A percentile compares a stretch with the other conserved stretches of the same genome.
Evolutionary conservation across 768 basidiomycete genomes (phyloP).

Genomic region (Phlebiopsis gigantea): DNA sequence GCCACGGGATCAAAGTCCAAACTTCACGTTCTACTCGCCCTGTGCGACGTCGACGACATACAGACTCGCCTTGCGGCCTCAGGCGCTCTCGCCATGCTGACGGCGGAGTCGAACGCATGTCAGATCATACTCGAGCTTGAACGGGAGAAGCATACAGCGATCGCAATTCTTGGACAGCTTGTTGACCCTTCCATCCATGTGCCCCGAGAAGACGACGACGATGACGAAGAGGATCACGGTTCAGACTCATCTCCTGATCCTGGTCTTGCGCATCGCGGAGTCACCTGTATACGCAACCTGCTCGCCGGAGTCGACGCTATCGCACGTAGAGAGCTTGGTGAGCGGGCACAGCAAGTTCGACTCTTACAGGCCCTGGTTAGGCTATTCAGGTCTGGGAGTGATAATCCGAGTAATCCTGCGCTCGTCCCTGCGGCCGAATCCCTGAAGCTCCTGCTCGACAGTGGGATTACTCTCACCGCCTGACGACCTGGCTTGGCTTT

Average conservation of each 20-base stretch:
- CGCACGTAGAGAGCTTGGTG: constrained; percentile 37
- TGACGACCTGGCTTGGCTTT: not conserved
- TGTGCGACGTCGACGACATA: constrained; percentile 83
- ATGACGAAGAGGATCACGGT: constrained; percentile 21
- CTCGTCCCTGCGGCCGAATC: constrained; percentile 46
- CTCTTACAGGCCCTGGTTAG: constrained; percentile 47
- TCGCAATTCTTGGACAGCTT: constrained; percentile 62
- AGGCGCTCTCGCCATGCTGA: constrained; percentile 82
- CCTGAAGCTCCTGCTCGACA: constrained; percentile 36
- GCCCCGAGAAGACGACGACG: constrained; percentile 31
- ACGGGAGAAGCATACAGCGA: constrained; percentile 53
- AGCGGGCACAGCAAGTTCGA: constrained; percentile 49
- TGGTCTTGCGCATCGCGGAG: constrained; percentile 73
- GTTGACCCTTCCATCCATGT: constrained; percentile 50
- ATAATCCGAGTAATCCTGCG: constrained; percentile 32
- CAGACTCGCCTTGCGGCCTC: constrained; percentile 86
- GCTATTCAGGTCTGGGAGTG: constrained; percentile 39
- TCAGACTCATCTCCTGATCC: constrained; percentile 33
- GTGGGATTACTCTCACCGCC: constrained; percentile 17
- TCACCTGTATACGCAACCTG: constrained; percentile 70
- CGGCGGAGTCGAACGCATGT: constrained; percentile 57
- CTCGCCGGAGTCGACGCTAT: constrained; percentile 39
- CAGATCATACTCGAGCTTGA: constrained; percentile 58
- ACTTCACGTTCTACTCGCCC: constrained; percentile 75
- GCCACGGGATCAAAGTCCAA: constrained; percentile 49